A percentile compares a stretch with the other conserved stretches of the same genome.
These are phyloP conservation scores for Harrya chromipes DNA, from an alignment of 768 basidiomycete species.

Conservation along the genomic window DNA sequence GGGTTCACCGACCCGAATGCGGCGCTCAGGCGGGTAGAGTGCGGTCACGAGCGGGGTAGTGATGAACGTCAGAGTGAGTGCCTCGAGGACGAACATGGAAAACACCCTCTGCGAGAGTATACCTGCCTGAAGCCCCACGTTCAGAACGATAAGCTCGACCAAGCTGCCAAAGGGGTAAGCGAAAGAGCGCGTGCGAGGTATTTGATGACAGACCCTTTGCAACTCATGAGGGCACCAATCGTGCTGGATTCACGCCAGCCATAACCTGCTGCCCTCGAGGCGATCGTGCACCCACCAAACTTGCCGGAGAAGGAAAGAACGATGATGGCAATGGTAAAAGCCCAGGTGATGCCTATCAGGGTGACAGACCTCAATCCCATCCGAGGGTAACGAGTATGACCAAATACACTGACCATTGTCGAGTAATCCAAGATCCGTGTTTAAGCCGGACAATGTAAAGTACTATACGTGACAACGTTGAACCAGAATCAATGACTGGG, in stretches of 20 bases:
- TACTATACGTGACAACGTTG: conserved; percentile 48
- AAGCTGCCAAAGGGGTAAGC: conserved; percentile 44
- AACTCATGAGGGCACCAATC: conserved; percentile 92
- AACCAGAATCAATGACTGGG: background rate
- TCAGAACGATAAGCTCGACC: conserved; percentile 93
- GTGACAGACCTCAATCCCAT: conserved; percentile 2
- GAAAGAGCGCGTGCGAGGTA: background rate
- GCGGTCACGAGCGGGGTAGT: conserved; percentile 72
- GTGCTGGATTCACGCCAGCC: conserved; percentile 76
- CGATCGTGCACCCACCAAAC: conserved; percentile 78
- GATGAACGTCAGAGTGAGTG: conserved; percentile 78
- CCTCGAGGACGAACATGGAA: conserved; percentile 93
- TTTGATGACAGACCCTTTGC: conserved; percentile 66
- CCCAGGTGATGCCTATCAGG: conserved; percentile 74
- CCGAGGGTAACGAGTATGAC: background rate
- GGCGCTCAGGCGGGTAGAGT: conserved; percentile 64
- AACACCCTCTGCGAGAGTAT: conserved; percentile 79
- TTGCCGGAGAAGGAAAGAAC: conserved; percentile 80
- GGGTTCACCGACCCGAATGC: conserved; percentile 41
- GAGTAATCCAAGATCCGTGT: conserved; percentile 83
- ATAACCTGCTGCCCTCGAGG: conserved; percentile 68
- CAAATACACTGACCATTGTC: conserved; percentile 52
- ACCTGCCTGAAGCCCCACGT: conserved; percentile 81
- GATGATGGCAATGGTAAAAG: conserved; percentile 78
- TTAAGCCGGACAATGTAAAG: conserved; percentile 89